A percentile compares a stretch with the other conserved stretches of the same genome.
Conservation (phyloP, 2,329 filamentous ascomycete species). For the Tolypocladium guangdongense region DNA sequence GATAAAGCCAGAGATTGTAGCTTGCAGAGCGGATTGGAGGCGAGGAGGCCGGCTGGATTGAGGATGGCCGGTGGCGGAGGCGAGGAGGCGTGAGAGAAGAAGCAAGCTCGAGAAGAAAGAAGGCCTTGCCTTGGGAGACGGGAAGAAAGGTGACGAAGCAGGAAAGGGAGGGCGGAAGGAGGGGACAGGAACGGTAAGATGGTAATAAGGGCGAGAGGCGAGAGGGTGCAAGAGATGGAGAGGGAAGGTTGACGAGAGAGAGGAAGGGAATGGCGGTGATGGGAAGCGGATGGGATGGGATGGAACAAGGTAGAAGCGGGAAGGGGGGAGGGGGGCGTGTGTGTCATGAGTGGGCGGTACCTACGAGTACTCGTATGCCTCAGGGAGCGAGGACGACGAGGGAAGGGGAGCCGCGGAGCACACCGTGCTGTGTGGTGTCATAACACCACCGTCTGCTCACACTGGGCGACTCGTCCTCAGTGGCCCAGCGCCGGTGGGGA, state of each 20-base stretch:
- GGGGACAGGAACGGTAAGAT: conserved; percentile 14
- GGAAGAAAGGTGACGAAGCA: conserved; percentile 5
- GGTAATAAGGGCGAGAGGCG: conserved; percentile 11
- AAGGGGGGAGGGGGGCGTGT: conserved; percentile 13
- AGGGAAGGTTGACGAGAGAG: conserved; percentile 9
- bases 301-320: conserved; percentile 22
- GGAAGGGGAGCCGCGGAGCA: background rate
- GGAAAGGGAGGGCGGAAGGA: conserved; percentile 13
- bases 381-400: background rate
- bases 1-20: conserved; percentile 7
- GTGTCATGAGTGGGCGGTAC: no score
- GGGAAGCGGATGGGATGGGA: conserved; percentile 19
- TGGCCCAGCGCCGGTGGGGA: background rate
- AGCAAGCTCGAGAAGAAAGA: conserved; percentile 25
- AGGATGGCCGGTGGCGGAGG: conserved; percentile 5
- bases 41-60: conserved; percentile 11
- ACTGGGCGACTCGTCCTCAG: conserved; percentile 1
- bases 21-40: conserved; percentile 9
- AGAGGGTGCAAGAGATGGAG: conserved; percentile 16
- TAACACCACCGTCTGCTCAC: background rate
- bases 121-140: conserved; percentile 18
- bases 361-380: no score
- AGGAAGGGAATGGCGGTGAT: conserved; percentile 24
- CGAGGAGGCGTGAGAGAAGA: conserved; percentile 1
- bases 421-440: background rate